Evolutionary conservation across 768 basidiomycete genomes (phyloP).

Genomic region (Podaxis rugospora): DNA sequence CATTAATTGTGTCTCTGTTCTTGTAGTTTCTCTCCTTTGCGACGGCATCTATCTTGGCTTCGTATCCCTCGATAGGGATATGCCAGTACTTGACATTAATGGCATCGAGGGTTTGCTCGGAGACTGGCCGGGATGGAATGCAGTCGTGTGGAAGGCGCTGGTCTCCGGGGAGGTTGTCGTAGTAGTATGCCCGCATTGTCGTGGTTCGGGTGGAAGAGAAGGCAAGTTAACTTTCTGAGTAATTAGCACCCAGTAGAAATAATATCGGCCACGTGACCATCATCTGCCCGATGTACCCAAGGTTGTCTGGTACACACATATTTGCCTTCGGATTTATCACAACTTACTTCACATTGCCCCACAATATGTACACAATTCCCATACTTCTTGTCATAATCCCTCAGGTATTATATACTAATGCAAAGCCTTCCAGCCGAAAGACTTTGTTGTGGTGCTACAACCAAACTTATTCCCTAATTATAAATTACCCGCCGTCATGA

Average conservation of each 20-base stretch:
- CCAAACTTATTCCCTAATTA: background rate
- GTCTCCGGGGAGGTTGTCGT: conserved; percentile 71
- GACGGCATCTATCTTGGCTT: conserved; percentile 53
- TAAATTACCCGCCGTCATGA: background rate
- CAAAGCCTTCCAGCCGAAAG: too few relatives aligned
- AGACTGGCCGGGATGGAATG: conserved; percentile 49
- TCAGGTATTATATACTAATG: too few relatives aligned
- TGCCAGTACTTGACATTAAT: conserved; percentile 67
- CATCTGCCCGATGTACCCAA: too few relatives aligned
- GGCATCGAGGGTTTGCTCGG: conserved; percentile 39
- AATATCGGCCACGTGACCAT: too few relatives aligned
- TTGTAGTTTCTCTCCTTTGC: conserved; percentile 73
- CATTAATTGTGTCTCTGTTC: conserved; percentile 77
- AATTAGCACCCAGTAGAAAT: too few relatives aligned
- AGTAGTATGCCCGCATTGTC: conserved; percentile 72
- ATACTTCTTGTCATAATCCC: too few relatives aligned
- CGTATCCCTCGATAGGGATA: conserved; percentile 60
- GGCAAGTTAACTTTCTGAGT: background rate
- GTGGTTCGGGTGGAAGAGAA: background rate
- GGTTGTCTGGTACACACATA: too few relatives aligned
- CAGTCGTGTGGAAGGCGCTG: conserved; percentile 80
- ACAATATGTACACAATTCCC: too few relatives aligned
- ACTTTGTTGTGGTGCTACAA: background rate
- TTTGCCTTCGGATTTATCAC: too few relatives aligned
- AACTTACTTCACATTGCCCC: too few relatives aligned